These are phyloP conservation scores for Hypocreales sp. DNA, from an alignment of 2,329 filamentous ascomycete genomes.

Conservation along the genomic window DNA sequence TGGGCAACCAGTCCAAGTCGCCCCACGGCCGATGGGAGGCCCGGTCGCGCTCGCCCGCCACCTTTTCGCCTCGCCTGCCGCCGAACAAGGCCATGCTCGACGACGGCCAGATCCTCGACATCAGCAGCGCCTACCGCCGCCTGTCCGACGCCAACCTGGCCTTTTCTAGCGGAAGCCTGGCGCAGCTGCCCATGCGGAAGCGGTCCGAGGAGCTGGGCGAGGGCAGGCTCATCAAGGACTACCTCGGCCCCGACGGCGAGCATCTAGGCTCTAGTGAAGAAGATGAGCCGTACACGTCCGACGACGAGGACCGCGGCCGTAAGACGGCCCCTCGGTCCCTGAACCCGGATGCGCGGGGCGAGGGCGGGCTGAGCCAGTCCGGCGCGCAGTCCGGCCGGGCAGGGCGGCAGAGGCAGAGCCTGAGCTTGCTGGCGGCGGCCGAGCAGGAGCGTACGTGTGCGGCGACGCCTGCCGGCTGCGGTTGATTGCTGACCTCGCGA, in stretches of 20 bases:
- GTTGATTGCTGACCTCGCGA: conserved; percentile 8
- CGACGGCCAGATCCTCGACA: conserved; percentile 47
- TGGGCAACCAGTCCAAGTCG: conserved; percentile 32
- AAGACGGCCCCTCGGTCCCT: conserved; percentile 34
- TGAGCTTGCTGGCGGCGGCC: conserved; percentile 55
- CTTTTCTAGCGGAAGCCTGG: conserved; percentile 45
- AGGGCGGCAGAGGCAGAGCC: conserved; percentile 28
- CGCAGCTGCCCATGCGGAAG: conserved; percentile 44
- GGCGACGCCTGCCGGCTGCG: background rate
- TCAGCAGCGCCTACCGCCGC: conserved; percentile 53
- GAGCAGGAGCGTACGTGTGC: conserved; percentile 59
- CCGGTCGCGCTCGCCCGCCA: conserved; percentile 21
- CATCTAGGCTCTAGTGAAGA: conserved; percentile 57
- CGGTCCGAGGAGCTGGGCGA: conserved; percentile 22
- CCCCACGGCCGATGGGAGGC: conserved; percentile 30
- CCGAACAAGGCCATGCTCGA: conserved; percentile 33
- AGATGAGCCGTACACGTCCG: conserved; percentile 45
- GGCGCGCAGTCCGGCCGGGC: conserved; percentile 16
- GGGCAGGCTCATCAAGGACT: conserved; percentile 52
- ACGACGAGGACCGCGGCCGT: conserved; percentile 52
- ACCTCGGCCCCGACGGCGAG: conserved; percentile 49
- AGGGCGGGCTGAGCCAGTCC: conserved; percentile 17
- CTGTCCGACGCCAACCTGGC: conserved; percentile 58
- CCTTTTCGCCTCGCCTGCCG: conserved; percentile 10
- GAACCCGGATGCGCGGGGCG: conserved; percentile 23